These are phyloP conservation scores for Phanerochaete sordida DNA, from an alignment of 768 basidiomycete species.

Conservation along the genomic window DNA sequence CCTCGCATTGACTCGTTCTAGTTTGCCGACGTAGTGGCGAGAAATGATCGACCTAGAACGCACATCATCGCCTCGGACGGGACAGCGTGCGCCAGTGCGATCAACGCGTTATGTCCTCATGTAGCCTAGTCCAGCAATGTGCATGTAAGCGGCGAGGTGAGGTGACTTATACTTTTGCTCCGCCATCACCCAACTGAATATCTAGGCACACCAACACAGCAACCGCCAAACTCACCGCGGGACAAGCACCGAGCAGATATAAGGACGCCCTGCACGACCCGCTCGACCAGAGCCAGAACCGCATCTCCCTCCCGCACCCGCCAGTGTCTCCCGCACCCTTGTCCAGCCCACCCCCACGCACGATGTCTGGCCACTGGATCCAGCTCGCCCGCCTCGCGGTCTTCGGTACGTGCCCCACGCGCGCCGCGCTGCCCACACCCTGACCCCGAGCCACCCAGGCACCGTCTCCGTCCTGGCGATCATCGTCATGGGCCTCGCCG, in stretches of 20 bases:
- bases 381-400: background rate
- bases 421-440: background rate
- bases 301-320: background rate
- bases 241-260: background rate
- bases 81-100: background rate
- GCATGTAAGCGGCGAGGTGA: background rate
- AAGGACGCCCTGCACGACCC: background rate
- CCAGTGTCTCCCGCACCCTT: background rate
- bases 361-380: background rate
- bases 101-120: background rate
- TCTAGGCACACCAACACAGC: conserved; percentile 3
- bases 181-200: background rate
- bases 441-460: background rate
- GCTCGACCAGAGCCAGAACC: background rate
- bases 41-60: background rate
- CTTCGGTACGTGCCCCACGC: background rate
- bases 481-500: conserved; percentile 29
- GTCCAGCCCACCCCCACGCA: background rate
- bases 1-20: too few species aligned
- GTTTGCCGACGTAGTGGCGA: too few species aligned
- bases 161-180: background rate
- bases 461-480: conserved; percentile 23
- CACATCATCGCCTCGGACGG: background rate
- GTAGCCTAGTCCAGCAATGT: background rate
- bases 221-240: background rate